Evolutionary conservation across 1,284 basidiomycete species (phyloP).

Genomic region (Tilletiaria anomala): DNA sequence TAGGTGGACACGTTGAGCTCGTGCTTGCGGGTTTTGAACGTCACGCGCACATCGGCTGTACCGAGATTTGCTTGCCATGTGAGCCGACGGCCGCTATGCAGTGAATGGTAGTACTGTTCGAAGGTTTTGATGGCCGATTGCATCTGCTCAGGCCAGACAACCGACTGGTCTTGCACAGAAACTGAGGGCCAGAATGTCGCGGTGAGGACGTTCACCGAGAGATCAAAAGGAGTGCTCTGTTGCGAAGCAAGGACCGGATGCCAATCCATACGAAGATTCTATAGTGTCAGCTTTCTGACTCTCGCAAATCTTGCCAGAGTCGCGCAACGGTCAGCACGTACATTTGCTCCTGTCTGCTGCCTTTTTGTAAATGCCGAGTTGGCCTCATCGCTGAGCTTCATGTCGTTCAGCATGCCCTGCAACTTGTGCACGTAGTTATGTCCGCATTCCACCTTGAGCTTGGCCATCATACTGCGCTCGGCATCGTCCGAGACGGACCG

Average conservation of each 20-base stretch:
- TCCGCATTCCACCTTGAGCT: conserved; percentile 92
- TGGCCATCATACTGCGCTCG: conserved; percentile 91
- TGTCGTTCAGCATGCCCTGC: conserved; percentile 98
- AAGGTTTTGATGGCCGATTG: conserved; percentile 57
- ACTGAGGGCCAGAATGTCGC: background rate
- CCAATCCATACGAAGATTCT: too few relatives aligned
- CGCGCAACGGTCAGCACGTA: too few relatives aligned
- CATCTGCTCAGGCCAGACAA: too few relatives aligned
- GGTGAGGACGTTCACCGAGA: background rate
- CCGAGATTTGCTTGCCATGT: conserved; percentile 91
- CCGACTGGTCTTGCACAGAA: too few relatives aligned
- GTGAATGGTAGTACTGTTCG: conserved; percentile 74
- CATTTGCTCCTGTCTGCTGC: too few relatives aligned
- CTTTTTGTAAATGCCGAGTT: conserved; percentile 60
- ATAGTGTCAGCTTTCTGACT: too few relatives aligned
- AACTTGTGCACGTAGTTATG: conserved; percentile 95
- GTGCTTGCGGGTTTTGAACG: conserved; percentile 65
- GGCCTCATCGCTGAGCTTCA: conserved; percentile 74
- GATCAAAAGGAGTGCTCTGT: too few relatives aligned
- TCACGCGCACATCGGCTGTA: conserved; percentile 71
- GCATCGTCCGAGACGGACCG: conserved; percentile 92
- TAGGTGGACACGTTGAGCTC: conserved; percentile 89
- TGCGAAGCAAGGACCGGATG: too few relatives aligned
- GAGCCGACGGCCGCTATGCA: conserved; percentile 75
- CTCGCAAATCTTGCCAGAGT: background rate